phyloP scores from a whole-genome alignment of 148 eudicot genomes.

The Diospyros kaki region DNA sequence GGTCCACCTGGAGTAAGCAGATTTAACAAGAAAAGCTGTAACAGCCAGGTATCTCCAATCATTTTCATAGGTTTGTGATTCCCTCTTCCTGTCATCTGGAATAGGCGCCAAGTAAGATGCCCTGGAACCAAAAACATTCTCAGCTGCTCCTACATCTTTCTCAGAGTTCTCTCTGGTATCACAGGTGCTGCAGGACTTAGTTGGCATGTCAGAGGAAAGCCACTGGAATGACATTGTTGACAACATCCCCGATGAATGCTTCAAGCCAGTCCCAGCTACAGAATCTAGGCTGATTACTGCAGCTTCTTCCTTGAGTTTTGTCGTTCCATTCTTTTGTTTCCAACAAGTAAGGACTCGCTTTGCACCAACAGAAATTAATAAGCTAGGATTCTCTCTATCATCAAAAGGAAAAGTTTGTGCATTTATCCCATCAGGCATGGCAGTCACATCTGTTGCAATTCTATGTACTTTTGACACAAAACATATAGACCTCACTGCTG shows the following conservation, averaged over 20 bases:
- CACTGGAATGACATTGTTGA: slow-evolving; percentile 71
- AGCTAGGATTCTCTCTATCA: slow-evolving; percentile 43
- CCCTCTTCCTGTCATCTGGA: slow-evolving; percentile 23
- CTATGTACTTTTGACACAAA: slow-evolving; percentile 62
- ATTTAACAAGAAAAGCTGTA: slow-evolving; percentile 79
- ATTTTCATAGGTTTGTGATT: slow-evolving; percentile 43
- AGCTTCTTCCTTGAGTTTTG: slow-evolving; percentile 24
- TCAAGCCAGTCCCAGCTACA: slow-evolving; percentile 19
- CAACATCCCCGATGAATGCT: slow-evolving; percentile 22
- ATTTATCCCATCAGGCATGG: slow-evolving; percentile 24
- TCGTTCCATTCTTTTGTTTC: slow-evolving; percentile 46
- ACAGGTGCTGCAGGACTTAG: slow-evolving; percentile 34
- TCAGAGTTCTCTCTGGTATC: slow-evolving; percentile 31
- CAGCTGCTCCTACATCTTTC: slow-evolving; percentile 19
- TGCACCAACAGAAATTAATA: slow-evolving; percentile 92
- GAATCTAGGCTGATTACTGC: slow-evolving; percentile 15
- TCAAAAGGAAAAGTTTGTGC: slow-evolving; percentile 21
- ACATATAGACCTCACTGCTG: slow-evolving; percentile 90
- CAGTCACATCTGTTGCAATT: slow-evolving; percentile 29
- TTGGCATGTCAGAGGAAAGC: slow-evolving; percentile 91
- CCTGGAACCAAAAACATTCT: slow-evolving; percentile 19
- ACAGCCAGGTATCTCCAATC: slow-evolving; percentile 99
- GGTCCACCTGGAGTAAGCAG: slow-evolving; percentile 56
- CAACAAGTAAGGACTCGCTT: slow-evolving; percentile 92
- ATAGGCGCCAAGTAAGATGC: slow-evolving; percentile 17